Conservation (phyloP, 441 rosid genomes). For the Geranium incanum region DNA sequence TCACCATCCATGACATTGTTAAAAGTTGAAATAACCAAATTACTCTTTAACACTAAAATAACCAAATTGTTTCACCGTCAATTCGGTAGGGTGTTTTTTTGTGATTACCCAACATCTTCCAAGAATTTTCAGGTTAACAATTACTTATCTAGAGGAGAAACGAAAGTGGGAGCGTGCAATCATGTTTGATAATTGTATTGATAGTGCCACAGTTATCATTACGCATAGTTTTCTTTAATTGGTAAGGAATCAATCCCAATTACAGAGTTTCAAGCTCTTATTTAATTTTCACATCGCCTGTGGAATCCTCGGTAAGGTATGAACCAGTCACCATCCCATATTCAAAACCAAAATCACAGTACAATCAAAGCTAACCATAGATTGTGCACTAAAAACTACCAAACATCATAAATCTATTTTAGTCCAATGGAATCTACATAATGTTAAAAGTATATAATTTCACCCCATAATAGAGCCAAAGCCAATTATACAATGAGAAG, state of each 20-base stretch:
- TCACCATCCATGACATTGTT: too few relatives aligned
- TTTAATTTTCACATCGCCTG: background rate
- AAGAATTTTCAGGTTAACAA: background rate
- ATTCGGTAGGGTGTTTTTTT: background rate
- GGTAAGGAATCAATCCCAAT: background rate
- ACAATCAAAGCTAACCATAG: slow-evolving; percentile 3
- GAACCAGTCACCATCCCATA: background rate
- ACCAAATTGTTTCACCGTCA: too few relatives aligned
- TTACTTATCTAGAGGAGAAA: background rate
- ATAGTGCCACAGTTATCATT: slow-evolving; percentile 1
- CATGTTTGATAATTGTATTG: slow-evolving; percentile 1
- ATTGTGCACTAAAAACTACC: background rate
- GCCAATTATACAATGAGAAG: background rate
- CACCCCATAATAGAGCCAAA: background rate
- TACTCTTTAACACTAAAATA: too few relatives aligned
- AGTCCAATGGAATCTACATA: background rate
- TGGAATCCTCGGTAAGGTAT: background rate
- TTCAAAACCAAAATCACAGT: background rate
- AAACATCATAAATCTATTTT: background rate
- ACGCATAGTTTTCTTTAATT: background rate
- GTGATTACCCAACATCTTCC: background rate
- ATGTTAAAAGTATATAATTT: background rate
- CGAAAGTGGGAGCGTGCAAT: background rate
- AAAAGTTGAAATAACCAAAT: too few relatives aligned
- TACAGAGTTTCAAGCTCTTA: background rate